Base-by-base conservation (phyloP, 768 basidiomycete species). In the Boletus bicolor region DNA sequence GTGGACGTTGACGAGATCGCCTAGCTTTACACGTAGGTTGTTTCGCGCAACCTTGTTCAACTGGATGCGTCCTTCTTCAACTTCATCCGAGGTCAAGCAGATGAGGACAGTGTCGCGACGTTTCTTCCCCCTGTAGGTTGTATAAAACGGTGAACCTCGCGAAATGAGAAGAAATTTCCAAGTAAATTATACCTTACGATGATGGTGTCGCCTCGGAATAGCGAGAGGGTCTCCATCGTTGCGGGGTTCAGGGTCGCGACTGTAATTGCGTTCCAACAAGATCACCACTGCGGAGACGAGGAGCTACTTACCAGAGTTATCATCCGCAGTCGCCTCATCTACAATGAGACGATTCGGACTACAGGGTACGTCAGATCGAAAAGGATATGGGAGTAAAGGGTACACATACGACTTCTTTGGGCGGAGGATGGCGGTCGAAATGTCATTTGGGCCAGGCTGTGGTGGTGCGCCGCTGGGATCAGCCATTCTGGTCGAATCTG, bases 31-130 rank as follows among this genome's bases (percentile, higher is more conserved):
- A 53, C 96, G 91, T 45, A 98, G 76, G 76, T 99, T 98, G 78
- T 98, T 96, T 55, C 97, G 92, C n/a, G 97, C 97, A 36, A 99
- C 97, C 75, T 98, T 98, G 86, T 99, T 99, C 76, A 99, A 78
- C 67, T 97, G 95, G 60, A 99, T 95, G 71, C 92, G 91, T 55
- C 97, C 96, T 74, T 98, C 97, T 65, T 98, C 97, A 58, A 98
- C 92, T 58, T 96, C 93, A 67, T 98, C 97, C 39, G 90, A 91
- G 68, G 89, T 90, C 68, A 99, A 74, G 68, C 94, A 97, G 71
- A 98, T 98, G 58, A 99, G 86, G 42, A 99, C 97, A 8, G 96
- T 98, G 66, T 98, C 95, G 65, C 89, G 87, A 68, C 97, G 87
- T 79, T 97, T 95, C 83, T 98, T 98, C 45, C 97, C 96, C 57